Percentiles rank a stretch among this genome's conserved stretches.
phyloP scores from a whole-genome alignment of 176 grass and related monocot species.

The Aegilops tauschii region DNA sequence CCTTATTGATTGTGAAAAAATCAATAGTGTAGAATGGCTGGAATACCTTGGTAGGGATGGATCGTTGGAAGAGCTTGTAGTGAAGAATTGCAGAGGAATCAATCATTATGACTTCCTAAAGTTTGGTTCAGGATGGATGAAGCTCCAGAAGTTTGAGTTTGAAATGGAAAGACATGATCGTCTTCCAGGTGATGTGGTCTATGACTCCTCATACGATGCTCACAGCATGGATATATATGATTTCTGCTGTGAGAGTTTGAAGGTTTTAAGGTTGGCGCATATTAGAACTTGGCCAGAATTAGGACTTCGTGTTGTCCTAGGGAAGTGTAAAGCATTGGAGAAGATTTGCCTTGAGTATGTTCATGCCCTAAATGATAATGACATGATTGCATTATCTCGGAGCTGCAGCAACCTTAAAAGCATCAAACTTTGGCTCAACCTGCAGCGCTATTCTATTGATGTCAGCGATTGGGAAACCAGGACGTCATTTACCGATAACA shows the following conservation, averaged over 20 bases:
- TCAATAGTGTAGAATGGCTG: not conserved
- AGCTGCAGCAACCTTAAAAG: slow-evolving; percentile 8
- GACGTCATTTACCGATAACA: not conserved
- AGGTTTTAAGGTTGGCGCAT: slow-evolving; percentile 2
- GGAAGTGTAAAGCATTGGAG: slow-evolving; percentile 4
- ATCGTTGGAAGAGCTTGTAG: not conserved
- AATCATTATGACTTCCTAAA: not conserved
- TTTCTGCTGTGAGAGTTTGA: not conserved
- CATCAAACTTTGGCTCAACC: slow-evolving; percentile 3
- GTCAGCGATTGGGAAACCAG: not conserved
- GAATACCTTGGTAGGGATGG: slow-evolving; percentile 6
- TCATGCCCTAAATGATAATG: not conserved
- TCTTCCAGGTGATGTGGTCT: not conserved
- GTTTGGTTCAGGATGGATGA: slow-evolving; percentile 7
- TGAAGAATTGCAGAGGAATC: slow-evolving; percentile 4
- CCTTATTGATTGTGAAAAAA: not conserved
- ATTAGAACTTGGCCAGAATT: not conserved
- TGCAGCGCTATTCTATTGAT: not conserved
- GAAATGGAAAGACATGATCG: not conserved
- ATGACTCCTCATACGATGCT: not conserved
- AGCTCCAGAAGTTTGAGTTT: slow-evolving; percentile 14
- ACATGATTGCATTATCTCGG: not conserved
- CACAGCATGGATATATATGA: not conserved
- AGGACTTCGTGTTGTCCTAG: not conserved
- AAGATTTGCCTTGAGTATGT: not conserved